These are phyloP conservation scores for Colletotrichum melonis DNA, from an alignment of 2,329 filamentous ascomycete species.

Conservation along the genomic window DNA sequence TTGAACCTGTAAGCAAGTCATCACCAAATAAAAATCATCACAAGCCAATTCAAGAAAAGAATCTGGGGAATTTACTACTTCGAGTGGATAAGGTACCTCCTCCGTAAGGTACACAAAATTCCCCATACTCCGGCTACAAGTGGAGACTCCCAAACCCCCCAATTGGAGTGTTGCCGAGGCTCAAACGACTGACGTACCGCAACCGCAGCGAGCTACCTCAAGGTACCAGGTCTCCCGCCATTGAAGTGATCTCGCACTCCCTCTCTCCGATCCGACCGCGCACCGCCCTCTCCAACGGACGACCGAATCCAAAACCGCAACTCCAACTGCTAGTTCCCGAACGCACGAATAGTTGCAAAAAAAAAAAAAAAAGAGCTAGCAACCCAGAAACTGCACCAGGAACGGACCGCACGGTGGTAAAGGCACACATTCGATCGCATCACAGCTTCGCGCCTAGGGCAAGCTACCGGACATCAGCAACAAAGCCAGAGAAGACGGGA, in stretches of 20 bases:
- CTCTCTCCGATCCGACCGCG: neutral
- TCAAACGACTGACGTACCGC: conserved; percentile 31
- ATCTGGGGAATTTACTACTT: neutral
- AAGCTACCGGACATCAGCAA: neutral
- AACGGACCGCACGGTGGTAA: conserved; percentile 29
- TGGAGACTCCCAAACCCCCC: neutral
- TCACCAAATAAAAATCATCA: neutral
- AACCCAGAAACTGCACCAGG: conserved; percentile 14
- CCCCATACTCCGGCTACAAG: conserved; percentile 12
- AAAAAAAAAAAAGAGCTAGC: neutral
- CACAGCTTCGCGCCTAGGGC: neutral
- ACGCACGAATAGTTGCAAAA: neutral
- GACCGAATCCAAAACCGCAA: neutral
- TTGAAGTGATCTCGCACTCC: neutral
- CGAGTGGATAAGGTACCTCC: neutral
- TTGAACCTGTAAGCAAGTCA: too few relatives aligned
- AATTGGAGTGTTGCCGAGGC: conserved; percentile 22
- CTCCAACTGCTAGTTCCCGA: neutral
- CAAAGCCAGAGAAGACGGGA: neutral
- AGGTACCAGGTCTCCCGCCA: too few relatives aligned
- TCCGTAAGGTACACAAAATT: neutral
- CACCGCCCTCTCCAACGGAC: conserved; percentile 21
- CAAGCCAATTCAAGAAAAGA: neutral
- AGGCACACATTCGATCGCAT: neutral
- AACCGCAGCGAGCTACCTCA: neutral